These are phyloP conservation scores for Clonostachys sp. DNA, from an alignment of 2,329 filamentous ascomycete genomes.

Conservation along the genomic window DNA sequence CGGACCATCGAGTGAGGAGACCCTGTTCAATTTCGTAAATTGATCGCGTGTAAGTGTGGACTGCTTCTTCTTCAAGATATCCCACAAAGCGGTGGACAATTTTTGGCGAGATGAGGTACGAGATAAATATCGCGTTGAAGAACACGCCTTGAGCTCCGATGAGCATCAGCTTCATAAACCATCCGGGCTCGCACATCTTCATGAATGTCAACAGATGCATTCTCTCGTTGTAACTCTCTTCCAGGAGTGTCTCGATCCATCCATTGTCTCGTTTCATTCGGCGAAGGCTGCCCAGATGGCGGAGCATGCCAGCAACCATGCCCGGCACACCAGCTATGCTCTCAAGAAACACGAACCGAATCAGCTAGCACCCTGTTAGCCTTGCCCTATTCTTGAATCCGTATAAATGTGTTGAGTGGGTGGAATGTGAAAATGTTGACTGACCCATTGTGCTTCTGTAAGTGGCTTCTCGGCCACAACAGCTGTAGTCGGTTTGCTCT, in stretches of 20 bases:
- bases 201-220: conserved; percentile 94
- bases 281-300: conserved; percentile 80
- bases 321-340: conserved; percentile 92
- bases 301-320: conserved; percentile 93
- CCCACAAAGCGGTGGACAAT: conserved; percentile 95
- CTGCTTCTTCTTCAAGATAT: conserved; percentile 95
- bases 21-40: conserved; percentile 84
- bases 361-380: conserved; percentile 39
- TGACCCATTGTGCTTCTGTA: conserved; percentile 79
- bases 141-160: conserved; percentile 92
- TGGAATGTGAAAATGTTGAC: conserved; percentile 8
- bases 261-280: conserved; percentile 90
- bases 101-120: conserved; percentile 80
- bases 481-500: conserved; percentile 50
- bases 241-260: conserved; percentile 89
- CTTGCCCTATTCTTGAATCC: not conserved
- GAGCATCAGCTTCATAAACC: conserved; percentile 90
- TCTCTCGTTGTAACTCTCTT: conserved; percentile 87
- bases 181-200: conserved; percentile 71
- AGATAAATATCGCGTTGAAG: conserved; percentile 89
- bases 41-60: conserved; percentile 88
- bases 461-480: conserved; percentile 53
- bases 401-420: not conserved
- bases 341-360: conserved; percentile 89
- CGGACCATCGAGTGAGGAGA: conserved; percentile 76